A percentile compares a stretch with the other conserved stretches of the same genome.
Evolutionary conservation across 208 protist genomes (phyloP).

Genomic region (Borovskyia barvae): DNA sequence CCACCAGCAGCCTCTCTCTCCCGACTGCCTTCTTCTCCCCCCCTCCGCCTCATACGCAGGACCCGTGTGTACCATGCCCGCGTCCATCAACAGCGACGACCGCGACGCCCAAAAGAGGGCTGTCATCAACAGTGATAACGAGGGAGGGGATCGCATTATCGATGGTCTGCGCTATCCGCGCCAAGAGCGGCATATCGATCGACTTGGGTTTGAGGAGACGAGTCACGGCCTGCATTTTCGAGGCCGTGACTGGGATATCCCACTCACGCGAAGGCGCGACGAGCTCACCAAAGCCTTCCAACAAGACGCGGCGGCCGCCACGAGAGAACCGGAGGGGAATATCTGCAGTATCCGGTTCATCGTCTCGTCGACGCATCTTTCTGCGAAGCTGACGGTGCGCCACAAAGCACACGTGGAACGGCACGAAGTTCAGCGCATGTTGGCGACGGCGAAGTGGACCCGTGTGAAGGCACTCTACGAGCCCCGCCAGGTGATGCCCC

Average conservation of each 20-base stretch:
- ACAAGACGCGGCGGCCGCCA: constrained; percentile 40
- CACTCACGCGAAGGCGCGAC: constrained; percentile 47
- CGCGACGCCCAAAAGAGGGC: constrained; percentile 11
- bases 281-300: constrained; percentile 56
- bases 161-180: constrained; percentile 62
- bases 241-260: constrained; percentile 67
- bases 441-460: constrained; percentile 34
- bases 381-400: constrained; percentile 57
- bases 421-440: constrained; percentile 47
- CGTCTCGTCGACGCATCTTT: constrained; percentile 35
- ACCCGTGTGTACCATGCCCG: constrained; percentile 1
- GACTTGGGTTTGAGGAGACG: constrained; percentile 57
- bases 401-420: constrained; percentile 41
- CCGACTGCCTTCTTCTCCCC: too few species aligned
- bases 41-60: background rate
- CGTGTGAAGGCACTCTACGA: constrained; percentile 55
- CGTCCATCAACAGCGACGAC: constrained; percentile 3
- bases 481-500: constrained; percentile 39
- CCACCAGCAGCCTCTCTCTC: too few species aligned
- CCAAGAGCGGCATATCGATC: constrained; percentile 57
- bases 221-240: constrained; percentile 69
- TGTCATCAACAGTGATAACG: constrained; percentile 26
- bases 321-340: constrained; percentile 40
- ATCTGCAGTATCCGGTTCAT: constrained; percentile 65
- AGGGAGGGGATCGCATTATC: constrained; percentile 49